A percentile compares a stretch with the other conserved stretches of the same genome.
phyloP scores from a whole-genome alignment of 2,329 filamentous ascomycete genomes.

The Epichloe coenophiala region DNA sequence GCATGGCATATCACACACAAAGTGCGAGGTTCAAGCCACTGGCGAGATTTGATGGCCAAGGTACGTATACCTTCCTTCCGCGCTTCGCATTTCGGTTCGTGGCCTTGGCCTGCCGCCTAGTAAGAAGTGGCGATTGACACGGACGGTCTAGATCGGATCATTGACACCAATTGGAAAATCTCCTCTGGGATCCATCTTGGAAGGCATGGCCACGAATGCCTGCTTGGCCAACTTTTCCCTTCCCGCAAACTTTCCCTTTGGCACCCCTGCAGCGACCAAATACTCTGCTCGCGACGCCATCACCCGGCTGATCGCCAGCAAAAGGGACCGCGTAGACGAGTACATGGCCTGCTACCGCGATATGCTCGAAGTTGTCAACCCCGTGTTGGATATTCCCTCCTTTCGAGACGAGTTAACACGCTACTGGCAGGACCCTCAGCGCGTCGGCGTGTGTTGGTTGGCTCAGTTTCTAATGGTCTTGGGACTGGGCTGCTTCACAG shows the following conservation, averaged over 20 bases:
- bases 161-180: slow-evolving; percentile 13
- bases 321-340: slow-evolving; percentile 12
- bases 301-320: slow-evolving; percentile 15
- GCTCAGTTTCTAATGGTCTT: slow-evolving; percentile 23
- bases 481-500: slow-evolving; percentile 20
- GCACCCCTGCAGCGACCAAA: slow-evolving; percentile 20
- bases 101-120: no score
- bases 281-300: slow-evolving; percentile 19
- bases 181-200: slow-evolving; percentile 16
- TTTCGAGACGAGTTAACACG: slow-evolving; percentile 17
- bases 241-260: slow-evolving; percentile 25
- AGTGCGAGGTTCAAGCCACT: slow-evolving; percentile 22
- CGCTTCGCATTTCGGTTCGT: no score
- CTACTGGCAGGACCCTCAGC: slow-evolving; percentile 19
- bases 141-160: slow-evolving; percentile 13
- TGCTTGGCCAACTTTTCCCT: slow-evolving; percentile 22
- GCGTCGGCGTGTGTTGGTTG: slow-evolving; percentile 19
- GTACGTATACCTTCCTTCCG: slow-evolving; percentile 9
- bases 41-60: slow-evolving; percentile 24
- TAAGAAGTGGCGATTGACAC: not conserved
- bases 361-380: slow-evolving; percentile 21
- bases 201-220: slow-evolving; percentile 21
- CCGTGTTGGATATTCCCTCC: slow-evolving; percentile 18
- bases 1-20: slow-evolving; percentile 22
- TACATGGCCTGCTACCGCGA: slow-evolving; percentile 19